Evolutionary conservation across 1,284 basidiomycete genomes (phyloP).

Genomic region (Cryptococcus depauperatus): DNA sequence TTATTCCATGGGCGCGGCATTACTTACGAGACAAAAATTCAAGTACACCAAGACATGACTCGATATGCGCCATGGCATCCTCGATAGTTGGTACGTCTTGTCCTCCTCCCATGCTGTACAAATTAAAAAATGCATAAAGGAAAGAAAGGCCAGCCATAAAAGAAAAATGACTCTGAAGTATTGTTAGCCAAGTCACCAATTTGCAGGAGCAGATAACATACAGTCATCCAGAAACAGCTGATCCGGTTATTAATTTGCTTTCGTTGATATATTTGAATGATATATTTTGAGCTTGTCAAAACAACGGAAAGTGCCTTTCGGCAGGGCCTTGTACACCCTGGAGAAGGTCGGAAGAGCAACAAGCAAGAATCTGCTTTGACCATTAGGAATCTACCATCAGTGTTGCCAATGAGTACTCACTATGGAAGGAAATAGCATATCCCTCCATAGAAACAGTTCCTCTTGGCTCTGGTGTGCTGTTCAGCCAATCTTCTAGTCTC

Average conservation of each 20-base stretch:
- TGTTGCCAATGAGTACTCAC: constrained; percentile 21
- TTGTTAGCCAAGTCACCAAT: constrained; percentile 4
- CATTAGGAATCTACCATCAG: neutral
- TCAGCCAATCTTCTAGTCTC: constrained; percentile 42
- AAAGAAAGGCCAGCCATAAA: constrained; percentile 47
- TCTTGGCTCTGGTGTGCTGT: constrained; percentile 41
- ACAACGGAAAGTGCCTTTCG: constrained; percentile 42
- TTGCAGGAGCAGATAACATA: constrained; percentile 16
- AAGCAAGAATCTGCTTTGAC: constrained; percentile 39
- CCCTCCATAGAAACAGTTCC: constrained; percentile 44
- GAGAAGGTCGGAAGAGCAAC: constrained; percentile 44
- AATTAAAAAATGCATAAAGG: constrained; percentile 46
- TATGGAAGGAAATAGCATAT: constrained; percentile 46
- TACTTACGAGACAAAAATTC: constrained; percentile 44
- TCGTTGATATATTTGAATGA: constrained; percentile 44
- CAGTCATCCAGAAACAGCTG: constrained; percentile 46
- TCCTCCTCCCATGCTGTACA: constrained; percentile 43
- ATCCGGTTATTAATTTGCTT: constrained; percentile 47
- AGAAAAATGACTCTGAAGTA: constrained; percentile 32
- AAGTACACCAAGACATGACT: constrained; percentile 42
- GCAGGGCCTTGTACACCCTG: constrained; percentile 43
- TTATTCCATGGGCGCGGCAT: neutral
- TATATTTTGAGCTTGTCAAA: constrained; percentile 45
- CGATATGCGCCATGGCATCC: constrained; percentile 44
- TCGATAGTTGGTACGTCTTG: constrained; percentile 40